Evolutionary conservation across 2,329 filamentous ascomycete species (phyloP).

Genomic region (Gremmenia infestans): DNA sequence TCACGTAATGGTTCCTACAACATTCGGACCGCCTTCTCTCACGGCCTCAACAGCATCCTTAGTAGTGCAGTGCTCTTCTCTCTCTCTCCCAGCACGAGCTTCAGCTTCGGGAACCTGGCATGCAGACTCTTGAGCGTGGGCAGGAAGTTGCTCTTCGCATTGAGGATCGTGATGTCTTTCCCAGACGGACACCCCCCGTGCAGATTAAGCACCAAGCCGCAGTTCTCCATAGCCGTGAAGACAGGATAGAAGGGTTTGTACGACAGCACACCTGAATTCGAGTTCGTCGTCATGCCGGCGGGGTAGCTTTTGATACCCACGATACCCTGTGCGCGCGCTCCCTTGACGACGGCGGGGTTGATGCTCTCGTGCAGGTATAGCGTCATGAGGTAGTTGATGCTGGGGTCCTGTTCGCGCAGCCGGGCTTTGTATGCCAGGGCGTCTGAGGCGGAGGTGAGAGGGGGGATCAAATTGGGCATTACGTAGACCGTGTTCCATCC

Average conservation of each 20-base stretch:
- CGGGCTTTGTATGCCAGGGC: constrained; percentile 62
- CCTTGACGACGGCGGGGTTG: constrained; percentile 25
- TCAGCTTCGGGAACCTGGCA: constrained; percentile 65
- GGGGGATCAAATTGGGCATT: constrained; percentile 59
- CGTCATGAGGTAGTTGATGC: constrained; percentile 69
- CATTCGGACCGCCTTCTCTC: constrained; percentile 67
- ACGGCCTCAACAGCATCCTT: constrained; percentile 76
- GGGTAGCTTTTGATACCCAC: constrained; percentile 28
- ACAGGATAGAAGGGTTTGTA: constrained; percentile 70
- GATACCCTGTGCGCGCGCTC: constrained; percentile 26
- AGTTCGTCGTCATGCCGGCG: constrained; percentile 64
- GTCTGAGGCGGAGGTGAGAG: constrained; percentile 54
- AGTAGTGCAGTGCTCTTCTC: constrained; percentile 73
- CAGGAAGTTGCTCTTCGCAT: constrained; percentile 72
- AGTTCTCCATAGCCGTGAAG: constrained; percentile 83
- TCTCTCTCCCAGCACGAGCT: constrained; percentile 51
- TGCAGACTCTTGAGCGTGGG: constrained; percentile 74
- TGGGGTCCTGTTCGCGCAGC: constrained; percentile 54
- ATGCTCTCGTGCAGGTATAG: constrained; percentile 41
- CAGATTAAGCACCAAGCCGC: constrained; percentile 82
- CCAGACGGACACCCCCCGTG: constrained; percentile 72
- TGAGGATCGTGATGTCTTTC: constrained; percentile 51
- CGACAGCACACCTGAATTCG: constrained; percentile 62
- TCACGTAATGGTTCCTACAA: constrained; percentile 47
- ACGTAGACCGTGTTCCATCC: constrained; percentile 53